A percentile compares a stretch with the other conserved stretches of the same genome.
Evolutionary conservation across 805 yeast species (phyloP).

Genomic region (Candida nitratophila): DNA sequence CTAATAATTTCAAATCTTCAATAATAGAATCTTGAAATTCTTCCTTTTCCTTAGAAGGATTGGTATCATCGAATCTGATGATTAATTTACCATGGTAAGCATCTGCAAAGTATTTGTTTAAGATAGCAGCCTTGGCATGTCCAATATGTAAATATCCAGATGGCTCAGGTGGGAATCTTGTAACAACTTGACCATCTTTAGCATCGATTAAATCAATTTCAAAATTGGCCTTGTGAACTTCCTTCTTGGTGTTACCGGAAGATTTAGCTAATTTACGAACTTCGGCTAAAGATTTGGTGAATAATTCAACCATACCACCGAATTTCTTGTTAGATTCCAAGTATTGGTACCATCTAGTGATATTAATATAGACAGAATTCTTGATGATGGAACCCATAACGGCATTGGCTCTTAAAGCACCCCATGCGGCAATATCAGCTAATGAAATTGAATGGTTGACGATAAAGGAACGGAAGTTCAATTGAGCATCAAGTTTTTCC

Average conservation of each 20-base stretch:
- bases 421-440: conserved; percentile 91
- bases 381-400: conserved; percentile 88
- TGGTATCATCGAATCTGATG: conserved; percentile 96
- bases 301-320: conserved; percentile 59
- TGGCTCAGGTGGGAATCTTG: conserved; percentile 99
- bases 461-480: conserved; percentile 78
- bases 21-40: conserved; percentile 93
- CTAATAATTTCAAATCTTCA: conserved; percentile 85
- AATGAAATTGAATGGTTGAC: conserved; percentile 59
- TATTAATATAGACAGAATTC: conserved; percentile 74
- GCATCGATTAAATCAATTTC: conserved; percentile 93
- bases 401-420: conserved; percentile 87
- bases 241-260: conserved; percentile 62
- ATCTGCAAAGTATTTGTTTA: conserved; percentile 94
- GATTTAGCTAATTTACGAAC: conserved; percentile 59
- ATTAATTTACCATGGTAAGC: conserved; percentile 94
- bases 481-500: conserved; percentile 73
- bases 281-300: conserved; percentile 66
- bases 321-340: conserved; percentile 62
- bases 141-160: conserved; percentile 99
- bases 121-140: conserved; percentile 96
- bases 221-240: conserved; percentile 87
- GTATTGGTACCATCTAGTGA: conserved; percentile 88
- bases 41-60: conserved; percentile 91
- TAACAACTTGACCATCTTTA: conserved; percentile 88